Evolutionary conservation across 176 grass and related monocot genomes (phyloP), one percentile per base, ranked within the genome.

Genomic region (Alopecurus myosuroides): DNA sequence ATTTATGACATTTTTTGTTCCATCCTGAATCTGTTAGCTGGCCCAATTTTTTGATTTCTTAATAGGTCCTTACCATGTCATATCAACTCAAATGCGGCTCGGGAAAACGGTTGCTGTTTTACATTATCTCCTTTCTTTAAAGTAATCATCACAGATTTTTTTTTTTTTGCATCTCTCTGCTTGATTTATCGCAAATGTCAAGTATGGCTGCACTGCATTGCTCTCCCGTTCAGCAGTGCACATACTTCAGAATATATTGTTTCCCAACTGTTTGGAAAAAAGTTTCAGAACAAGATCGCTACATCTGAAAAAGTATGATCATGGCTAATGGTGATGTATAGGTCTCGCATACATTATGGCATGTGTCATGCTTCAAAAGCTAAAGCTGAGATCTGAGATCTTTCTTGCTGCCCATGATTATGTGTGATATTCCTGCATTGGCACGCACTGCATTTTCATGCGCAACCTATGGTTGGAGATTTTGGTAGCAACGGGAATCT

Each of bases 311-410:
- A 86, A 83, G 84, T 71, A 79, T 3, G 42, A 56, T 79, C 45
- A 78, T 86, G 72, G 62, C 15, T 12, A 37, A 82, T 73, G 45
- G 22, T 78, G 55, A 77, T 82, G 71, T 37, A 49, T 61, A 60
- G 20, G 39, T 74, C 63, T 81, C 29, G 19, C 78, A 80, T 65
- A 50, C 56, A 50, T 64, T 63, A 56, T 63, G 55, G 79, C 33
- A 18, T 17, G 65, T 17, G 69, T 69, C 84, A 79, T 86, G 88
- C 88, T 74, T 63, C 46, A 86, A 90, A 86, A 83, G 88, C 36
- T 90, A 86, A 90, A 90, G 74, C 35, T 82, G 9, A 76, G 41
- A 49, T 77, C 34, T 76, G 64, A 36, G 26, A 78, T 42, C 84
- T 78, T 78, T 86, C 73, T 20, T 6, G 15, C 45, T 74, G 80